Base-by-base conservation (phyloP, 495 filamentous ascomycete species). In the Aspergillus egyptiacus region DNA sequence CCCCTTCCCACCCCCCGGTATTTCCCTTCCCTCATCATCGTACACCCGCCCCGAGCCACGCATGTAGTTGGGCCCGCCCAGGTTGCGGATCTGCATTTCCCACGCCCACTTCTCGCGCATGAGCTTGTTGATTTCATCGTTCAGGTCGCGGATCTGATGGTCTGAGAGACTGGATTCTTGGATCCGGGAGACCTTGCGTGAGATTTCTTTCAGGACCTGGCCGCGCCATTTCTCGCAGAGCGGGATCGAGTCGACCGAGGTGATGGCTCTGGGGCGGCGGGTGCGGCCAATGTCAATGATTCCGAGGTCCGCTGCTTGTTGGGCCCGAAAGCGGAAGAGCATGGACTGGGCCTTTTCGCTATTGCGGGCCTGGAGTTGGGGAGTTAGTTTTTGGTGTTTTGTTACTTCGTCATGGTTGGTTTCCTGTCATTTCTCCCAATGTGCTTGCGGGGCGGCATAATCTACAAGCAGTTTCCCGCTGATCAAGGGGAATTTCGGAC, bases 291-390 rank as follows among this genome's bases (percentile, higher is more conserved):
- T 83, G 69, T 96, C 90, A 70, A 97, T 87, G 57, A 97, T 96
- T 61, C 93, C 93, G 28, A 96, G 75, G 65, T 95, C 91, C 48
- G 91, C 90, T 45, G 94, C 94, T 75, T 97, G 93, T 59, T 90
- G 84, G 62, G 95, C 93, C 66, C 94, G 89, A 78, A 98, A 98
- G 76, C 93, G 93, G 74, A 95, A 98, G 68, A 98, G 94, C 93
- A 98, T 98, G 18, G 91, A 96, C 70, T 98, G 93, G 50, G 93
- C 93, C 73, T 97, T 97, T 79, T 96, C 91, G 23, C 86, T 89
- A 68, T 98, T 98, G 51, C 82, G 82, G 46, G 82, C 82, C 82
- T 84, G 30, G 7, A 46, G 45, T 20, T 38, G 34, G 5, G 48
- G 50, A 34, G 35, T 60, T 57, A 51, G 55, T 43, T 36, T 30